These are phyloP conservation scores for Colletotrichum echinochloae DNA, from an alignment of 2,329 filamentous ascomycete species.

Conservation along the genomic window DNA sequence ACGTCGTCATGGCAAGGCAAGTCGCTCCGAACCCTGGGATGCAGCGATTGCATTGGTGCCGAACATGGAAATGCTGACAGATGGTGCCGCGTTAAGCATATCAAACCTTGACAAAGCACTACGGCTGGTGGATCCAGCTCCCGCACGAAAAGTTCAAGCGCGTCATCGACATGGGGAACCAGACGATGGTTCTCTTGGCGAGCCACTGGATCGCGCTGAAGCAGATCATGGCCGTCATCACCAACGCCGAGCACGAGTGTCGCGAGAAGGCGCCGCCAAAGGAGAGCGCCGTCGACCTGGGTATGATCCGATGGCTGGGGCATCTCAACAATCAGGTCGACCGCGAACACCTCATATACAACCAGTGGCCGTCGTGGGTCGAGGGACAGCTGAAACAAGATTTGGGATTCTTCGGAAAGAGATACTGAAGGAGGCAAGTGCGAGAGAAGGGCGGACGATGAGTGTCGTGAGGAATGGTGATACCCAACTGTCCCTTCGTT, in stretches of 20 bases:
- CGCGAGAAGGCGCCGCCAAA: conserved; percentile 47
- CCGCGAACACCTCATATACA: conserved; percentile 58
- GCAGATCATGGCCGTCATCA: conserved; percentile 65
- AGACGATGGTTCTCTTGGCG: conserved; percentile 61
- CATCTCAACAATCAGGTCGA: conserved; percentile 62
- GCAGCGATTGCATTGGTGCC: neutral
- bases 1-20: conserved; percentile 66
- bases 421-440: conserved; percentile 15
- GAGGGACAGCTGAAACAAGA: conserved; percentile 62
- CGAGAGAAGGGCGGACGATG: neutral
- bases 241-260: conserved; percentile 53
- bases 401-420: conserved; percentile 58
- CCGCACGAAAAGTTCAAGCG: conserved; percentile 64
- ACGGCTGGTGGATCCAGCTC: conserved; percentile 69
- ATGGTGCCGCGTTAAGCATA: conserved; percentile 55
- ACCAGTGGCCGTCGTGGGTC: conserved; percentile 67
- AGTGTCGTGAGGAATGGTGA: neutral
- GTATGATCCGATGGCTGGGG: conserved; percentile 63
- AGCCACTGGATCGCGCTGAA: conserved; percentile 67
- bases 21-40: conserved; percentile 22
- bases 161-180: conserved; percentile 61
- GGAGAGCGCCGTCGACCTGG: conserved; percentile 52
- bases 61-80: neutral
- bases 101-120: conserved; percentile 61
- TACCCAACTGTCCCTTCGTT: neutral